Percentiles rank a stretch among this genome's conserved stretches.
phyloP scores from a whole-genome alignment of 1,284 basidiomycete genomes.

The Fomitopsis betulina region DNA sequence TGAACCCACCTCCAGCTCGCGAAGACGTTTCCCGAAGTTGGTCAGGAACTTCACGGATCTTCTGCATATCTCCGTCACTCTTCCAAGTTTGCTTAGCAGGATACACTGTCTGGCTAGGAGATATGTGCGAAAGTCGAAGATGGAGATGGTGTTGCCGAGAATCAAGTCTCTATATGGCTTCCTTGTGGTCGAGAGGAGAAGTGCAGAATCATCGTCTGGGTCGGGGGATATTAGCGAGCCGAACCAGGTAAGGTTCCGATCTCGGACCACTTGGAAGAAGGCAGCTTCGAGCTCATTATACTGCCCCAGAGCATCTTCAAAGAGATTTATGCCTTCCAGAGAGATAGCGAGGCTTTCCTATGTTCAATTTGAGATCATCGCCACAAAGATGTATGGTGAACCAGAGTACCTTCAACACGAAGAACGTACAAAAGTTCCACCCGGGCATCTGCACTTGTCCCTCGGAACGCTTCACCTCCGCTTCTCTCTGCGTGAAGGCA shows the following conservation, averaged over 20 bases:
- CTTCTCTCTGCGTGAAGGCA: conserved; percentile 75
- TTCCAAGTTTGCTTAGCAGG: conserved; percentile 71
- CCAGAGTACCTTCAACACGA: conserved; percentile 76
- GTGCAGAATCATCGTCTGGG: conserved; percentile 76
- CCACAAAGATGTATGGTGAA: not conserved
- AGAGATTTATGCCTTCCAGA: conserved; percentile 86
- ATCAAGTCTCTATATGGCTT: conserved; percentile 91
- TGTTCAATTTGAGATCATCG: not conserved
- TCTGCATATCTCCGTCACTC: conserved; percentile 62
- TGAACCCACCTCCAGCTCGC: conserved; percentile 67
- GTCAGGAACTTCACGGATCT: conserved; percentile 73
- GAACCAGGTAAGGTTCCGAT: conserved; percentile 89
- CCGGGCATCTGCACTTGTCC: conserved; percentile 84
- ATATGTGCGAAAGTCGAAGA: conserved; percentile 94
- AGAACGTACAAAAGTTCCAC: conserved; percentile 98
- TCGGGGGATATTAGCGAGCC: conserved; percentile 72
- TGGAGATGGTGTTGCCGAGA: conserved; percentile 84
- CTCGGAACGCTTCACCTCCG: conserved; percentile 86
- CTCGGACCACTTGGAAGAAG: conserved; percentile 76
- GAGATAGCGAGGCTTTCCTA: conserved; percentile 94
- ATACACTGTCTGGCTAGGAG: conserved; percentile 84
- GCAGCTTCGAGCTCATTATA: conserved; percentile 90
- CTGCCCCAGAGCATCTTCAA: conserved; percentile 85
- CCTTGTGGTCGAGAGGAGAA: conserved; percentile 74
- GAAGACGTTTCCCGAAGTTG: conserved; percentile 75